A percentile compares a stretch with the other conserved stretches of the same genome.
These are phyloP conservation scores for Tilletia walkeri DNA, from an alignment of 1,284 basidiomycete species.

Conservation along the genomic window DNA sequence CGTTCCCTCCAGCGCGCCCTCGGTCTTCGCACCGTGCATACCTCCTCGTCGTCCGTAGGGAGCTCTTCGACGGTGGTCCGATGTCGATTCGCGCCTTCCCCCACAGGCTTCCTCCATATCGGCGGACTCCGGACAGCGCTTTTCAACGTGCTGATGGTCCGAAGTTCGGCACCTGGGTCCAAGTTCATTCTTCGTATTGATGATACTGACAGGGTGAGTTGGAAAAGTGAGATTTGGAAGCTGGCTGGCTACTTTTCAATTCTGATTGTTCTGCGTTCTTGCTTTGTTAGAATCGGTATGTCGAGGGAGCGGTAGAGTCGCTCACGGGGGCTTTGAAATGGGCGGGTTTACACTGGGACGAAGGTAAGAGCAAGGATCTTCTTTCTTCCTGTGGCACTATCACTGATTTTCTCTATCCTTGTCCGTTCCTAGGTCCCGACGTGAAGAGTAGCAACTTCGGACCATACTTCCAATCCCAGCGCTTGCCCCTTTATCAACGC, in stretches of 20 bases:
- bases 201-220: conserved; percentile 81
- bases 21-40: too few relatives aligned
- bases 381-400: too few relatives aligned
- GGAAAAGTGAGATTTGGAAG: background rate
- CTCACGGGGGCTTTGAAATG: conserved; percentile 76
- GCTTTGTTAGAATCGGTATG: conserved; percentile 56
- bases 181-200: conserved; percentile 90
- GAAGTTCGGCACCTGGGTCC: conserved; percentile 67
- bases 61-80: conserved; percentile 28
- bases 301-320: conserved; percentile 78
- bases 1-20: too few relatives aligned
- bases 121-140: conserved; percentile 94
- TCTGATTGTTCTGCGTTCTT: background rate
- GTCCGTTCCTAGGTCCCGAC: conserved; percentile 19
- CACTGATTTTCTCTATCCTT: background rate
- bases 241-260: background rate
- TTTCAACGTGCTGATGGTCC: conserved; percentile 84
- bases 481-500: conserved; percentile 75
- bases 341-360: conserved; percentile 90
- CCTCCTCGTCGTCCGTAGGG: too few relatives aligned
- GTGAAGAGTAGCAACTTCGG: conserved; percentile 28
- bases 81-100: conserved; percentile 92
- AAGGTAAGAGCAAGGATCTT: conserved; percentile 63
- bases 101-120: conserved; percentile 89
- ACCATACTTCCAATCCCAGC: conserved; percentile 69